A percentile compares a stretch with the other conserved stretches of the same genome.
These are phyloP conservation scores for Fennellomyces sp. DNA, from an alignment of 371 early-diverging fungal species.

Conservation along the genomic window DNA sequence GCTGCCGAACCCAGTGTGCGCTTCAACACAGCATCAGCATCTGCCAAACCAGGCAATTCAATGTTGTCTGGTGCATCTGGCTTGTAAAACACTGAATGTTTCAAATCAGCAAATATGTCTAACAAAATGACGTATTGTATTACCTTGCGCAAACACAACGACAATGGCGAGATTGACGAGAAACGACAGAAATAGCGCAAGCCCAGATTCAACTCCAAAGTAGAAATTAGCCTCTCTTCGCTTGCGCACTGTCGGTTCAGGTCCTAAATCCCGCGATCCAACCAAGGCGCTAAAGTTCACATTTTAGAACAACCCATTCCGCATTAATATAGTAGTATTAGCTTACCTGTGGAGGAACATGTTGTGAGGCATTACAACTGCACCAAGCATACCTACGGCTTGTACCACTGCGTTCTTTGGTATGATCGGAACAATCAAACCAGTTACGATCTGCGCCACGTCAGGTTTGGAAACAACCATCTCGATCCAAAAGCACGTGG, in stretches of 20 bases:
- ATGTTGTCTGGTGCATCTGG: conserved; percentile 27
- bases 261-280: conserved; percentile 59
- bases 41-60: conserved; percentile 55
- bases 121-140: not conserved
- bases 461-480: conserved; percentile 65
- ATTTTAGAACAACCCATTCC: conserved; percentile 1
- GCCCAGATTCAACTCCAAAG: conserved; percentile 69
- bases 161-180: conserved; percentile 76
- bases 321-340: conserved; percentile 1
- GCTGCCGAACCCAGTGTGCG: conserved; percentile 59
- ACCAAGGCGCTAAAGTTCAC: conserved; percentile 53
- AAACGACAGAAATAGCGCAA: conserved; percentile 67
- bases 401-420: conserved; percentile 62
- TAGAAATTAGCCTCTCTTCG: conserved; percentile 69
- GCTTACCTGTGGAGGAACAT: conserved; percentile 67
- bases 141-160: conserved; percentile 62
- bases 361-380: conserved; percentile 81
- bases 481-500: conserved; percentile 69
- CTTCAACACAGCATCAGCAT: conserved; percentile 63
- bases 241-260: conserved; percentile 44
- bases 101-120: not conserved
- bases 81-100: conserved; percentile 54
- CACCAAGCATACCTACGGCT: conserved; percentile 74
- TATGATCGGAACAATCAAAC: conserved; percentile 62
- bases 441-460: conserved; percentile 53